A percentile compares a stretch with the other conserved stretches of the same genome.
phyloP scores from a whole-genome alignment of 2,329 filamentous ascomycete genomes.

The Monilinia fructicola region DNA sequence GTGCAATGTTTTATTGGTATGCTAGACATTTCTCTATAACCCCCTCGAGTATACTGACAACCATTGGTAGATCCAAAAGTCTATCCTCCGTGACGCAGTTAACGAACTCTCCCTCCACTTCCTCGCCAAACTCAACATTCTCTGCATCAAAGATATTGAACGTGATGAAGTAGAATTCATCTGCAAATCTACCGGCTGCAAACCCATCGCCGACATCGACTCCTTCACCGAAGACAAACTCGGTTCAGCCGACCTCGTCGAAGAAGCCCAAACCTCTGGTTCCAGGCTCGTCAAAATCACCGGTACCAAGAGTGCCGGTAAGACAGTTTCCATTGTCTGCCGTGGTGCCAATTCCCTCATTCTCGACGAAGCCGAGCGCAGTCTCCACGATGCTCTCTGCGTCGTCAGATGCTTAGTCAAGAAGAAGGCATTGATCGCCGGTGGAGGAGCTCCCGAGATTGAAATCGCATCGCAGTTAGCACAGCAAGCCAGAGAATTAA shows the following conservation, averaged over 20 bases:
- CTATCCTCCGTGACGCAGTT: slow-evolving; percentile 93
- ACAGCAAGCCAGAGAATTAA: slow-evolving; percentile 76
- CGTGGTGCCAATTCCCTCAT: slow-evolving; percentile 93
- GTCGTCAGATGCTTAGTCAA: slow-evolving; percentile 97
- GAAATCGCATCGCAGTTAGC: slow-evolving; percentile 88
- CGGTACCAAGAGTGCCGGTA: slow-evolving; percentile 77
- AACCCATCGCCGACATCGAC: slow-evolving; percentile 97
- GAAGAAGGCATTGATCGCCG: slow-evolving; percentile 98
- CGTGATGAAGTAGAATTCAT: slow-evolving; percentile 98
- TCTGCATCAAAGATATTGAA: slow-evolving; percentile 96
- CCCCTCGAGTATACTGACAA: slow-evolving; percentile 2
- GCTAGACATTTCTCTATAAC: neutral
- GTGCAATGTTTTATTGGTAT: slow-evolving; percentile 70
- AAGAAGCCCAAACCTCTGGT: slow-evolving; percentile 84
- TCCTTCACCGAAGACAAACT: slow-evolving; percentile 99
- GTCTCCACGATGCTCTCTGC: slow-evolving; percentile 94
- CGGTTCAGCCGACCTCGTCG: slow-evolving; percentile 86
- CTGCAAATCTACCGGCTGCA: slow-evolving; percentile 98
- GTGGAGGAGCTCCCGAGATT: slow-evolving; percentile 93
- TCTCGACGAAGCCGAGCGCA: slow-evolving; percentile 94
- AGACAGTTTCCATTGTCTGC: slow-evolving; percentile 92
- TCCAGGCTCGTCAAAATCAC: slow-evolving; percentile 94
- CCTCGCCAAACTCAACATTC: slow-evolving; percentile 92
- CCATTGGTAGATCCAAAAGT: slow-evolving; percentile 88
- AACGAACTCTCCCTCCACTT: slow-evolving; percentile 98